phyloP scores from a whole-genome alignment of 176 grass and related monocot species.

The Urochloa ruziziensis region DNA sequence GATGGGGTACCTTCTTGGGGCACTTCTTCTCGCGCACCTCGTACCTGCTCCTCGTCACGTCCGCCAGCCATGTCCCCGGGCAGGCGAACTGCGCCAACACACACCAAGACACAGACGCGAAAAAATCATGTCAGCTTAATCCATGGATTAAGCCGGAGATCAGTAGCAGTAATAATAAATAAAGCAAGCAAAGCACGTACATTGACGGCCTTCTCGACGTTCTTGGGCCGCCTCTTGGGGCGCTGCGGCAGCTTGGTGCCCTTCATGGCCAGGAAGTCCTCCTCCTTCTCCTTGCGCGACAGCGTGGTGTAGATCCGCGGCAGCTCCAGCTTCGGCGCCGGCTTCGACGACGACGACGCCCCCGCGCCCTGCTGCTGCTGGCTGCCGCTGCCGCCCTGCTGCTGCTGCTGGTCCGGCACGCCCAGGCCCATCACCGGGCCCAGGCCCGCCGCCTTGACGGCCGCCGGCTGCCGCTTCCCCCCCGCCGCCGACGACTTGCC shows the following conservation, averaged over 20 bases:
- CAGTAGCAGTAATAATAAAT: too few species aligned
- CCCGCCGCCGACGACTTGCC: not conserved
- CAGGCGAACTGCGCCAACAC: slow-evolving; percentile 35
- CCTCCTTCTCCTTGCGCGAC: slow-evolving; percentile 81
- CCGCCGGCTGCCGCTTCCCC: not conserved
- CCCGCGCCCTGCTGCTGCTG: not conserved
- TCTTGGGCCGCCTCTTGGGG: slow-evolving; percentile 69
- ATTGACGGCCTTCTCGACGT: slow-evolving; percentile 55
- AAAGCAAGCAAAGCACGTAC: slow-evolving; percentile 18
- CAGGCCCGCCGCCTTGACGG: not conserved
- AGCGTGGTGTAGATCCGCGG: slow-evolving; percentile 71
- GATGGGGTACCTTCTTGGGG: slow-evolving; percentile 60
- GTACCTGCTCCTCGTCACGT: slow-evolving; percentile 66
- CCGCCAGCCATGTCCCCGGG: slow-evolving; percentile 78
- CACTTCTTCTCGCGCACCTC: slow-evolving; percentile 88
- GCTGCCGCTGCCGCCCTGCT: not conserved
- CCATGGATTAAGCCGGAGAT: too few species aligned
- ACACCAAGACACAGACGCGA: too few species aligned
- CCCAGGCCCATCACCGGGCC: not conserved
- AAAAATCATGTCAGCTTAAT: not conserved
- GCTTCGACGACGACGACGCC: slow-evolving; percentile 1
- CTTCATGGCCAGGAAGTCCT: slow-evolving; percentile 75
- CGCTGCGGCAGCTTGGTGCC: slow-evolving; percentile 79
- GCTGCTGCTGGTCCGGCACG: slow-evolving; percentile 1
- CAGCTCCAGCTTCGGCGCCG: slow-evolving; percentile 43